Evolutionary conservation across 768 basidiomycete genomes (phyloP).

Genomic region (Lactifluus subvellereus): DNA sequence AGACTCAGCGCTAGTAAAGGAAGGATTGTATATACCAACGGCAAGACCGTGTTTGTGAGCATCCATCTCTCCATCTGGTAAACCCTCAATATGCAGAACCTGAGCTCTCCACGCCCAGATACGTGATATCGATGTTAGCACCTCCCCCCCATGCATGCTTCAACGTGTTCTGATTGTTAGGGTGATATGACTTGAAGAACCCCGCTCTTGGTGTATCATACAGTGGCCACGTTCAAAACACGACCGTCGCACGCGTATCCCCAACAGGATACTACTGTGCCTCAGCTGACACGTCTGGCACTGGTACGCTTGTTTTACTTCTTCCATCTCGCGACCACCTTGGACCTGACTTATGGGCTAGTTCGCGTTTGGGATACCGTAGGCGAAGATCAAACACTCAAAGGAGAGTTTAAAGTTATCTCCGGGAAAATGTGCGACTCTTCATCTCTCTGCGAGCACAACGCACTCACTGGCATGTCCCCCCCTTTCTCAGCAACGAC

Average conservation of each 20-base stretch:
- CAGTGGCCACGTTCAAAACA: slow-evolving; percentile 73
- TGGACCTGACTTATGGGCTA: slow-evolving; percentile 27
- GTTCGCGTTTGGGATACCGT: slow-evolving; percentile 93
- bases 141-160: slow-evolving; percentile 5
- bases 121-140: slow-evolving; percentile 22
- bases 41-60: slow-evolving; percentile 77
- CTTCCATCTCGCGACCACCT: not conserved
- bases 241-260: slow-evolving; percentile 86
- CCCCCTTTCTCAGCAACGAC: slow-evolving; percentile 58
- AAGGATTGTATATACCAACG: slow-evolving; percentile 83
- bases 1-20: slow-evolving; percentile 70
- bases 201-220: slow-evolving; percentile 59
- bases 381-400: slow-evolving; percentile 76
- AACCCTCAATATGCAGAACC: not conserved
- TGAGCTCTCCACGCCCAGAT: slow-evolving; percentile 12
- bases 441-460: not conserved
- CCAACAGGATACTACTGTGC: slow-evolving; percentile 96
- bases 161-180: slow-evolving; percentile 10
- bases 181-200: slow-evolving; percentile 42
- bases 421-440: slow-evolving; percentile 61
- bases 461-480: not conserved
- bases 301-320: slow-evolving; percentile 44
- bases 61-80: not conserved
- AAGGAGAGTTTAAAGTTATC: slow-evolving; percentile 73
- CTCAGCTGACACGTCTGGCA: slow-evolving; percentile 78